These are phyloP conservation scores for Neonectria punicea DNA, from an alignment of 2,329 filamentous ascomycete genomes.

Conservation along the genomic window DNA sequence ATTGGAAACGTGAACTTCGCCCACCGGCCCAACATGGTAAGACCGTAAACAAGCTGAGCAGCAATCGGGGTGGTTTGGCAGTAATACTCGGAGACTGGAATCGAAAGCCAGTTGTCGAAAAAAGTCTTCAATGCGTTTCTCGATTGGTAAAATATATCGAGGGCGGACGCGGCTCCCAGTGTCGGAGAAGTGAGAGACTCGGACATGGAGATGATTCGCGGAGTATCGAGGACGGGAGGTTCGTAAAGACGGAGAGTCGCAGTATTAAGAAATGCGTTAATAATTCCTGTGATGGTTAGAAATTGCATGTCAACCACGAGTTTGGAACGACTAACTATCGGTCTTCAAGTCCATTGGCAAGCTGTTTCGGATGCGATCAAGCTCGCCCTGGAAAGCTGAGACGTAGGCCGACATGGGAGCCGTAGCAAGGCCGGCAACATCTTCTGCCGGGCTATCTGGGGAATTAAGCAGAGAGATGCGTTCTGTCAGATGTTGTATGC, in stretches of 20 bases:
- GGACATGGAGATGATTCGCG: constrained; percentile 54
- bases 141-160: constrained; percentile 62
- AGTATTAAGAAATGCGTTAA: constrained; percentile 54
- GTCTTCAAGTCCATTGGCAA: constrained; percentile 49
- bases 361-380: constrained; percentile 53
- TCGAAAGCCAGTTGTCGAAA: constrained; percentile 59
- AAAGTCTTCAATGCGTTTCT: constrained; percentile 59
- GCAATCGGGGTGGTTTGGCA: constrained; percentile 58
- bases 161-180: constrained; percentile 51
- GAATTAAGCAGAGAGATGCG: constrained; percentile 57
- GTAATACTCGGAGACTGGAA: constrained; percentile 56
- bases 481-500: constrained; percentile 61
- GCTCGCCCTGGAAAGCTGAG: constrained; percentile 57
- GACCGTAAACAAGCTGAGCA: constrained; percentile 60
- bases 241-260: constrained; percentile 59
- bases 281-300: constrained; percentile 44
- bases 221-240: constrained; percentile 56
- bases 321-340: constrained; percentile 48
- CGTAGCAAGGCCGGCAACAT: constrained; percentile 48
- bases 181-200: constrained; percentile 54
- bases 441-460: constrained; percentile 48
- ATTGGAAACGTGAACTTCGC: constrained; percentile 57
- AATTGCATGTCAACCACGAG: background rate
- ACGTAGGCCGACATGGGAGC: constrained; percentile 58
- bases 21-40: constrained; percentile 63